Base-by-base conservation (phyloP, 2,329 filamentous ascomycete genomes). In the Alternaria brassicae region DNA sequence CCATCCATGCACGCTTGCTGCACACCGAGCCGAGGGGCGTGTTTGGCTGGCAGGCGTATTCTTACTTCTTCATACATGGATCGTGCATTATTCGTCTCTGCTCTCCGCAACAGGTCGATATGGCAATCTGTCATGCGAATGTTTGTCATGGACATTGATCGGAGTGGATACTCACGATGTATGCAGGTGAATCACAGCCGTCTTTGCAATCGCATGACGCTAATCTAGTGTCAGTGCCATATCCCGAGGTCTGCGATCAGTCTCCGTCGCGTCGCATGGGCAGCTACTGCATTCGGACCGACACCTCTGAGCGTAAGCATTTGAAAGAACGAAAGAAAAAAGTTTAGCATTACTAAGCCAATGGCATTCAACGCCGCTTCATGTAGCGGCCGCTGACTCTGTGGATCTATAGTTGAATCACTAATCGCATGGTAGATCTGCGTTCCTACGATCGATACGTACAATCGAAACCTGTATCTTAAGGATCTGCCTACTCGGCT, bases 1-100 rank as follows among this genome's bases (percentile, higher is more conserved):
- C 44, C 34, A 23, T 41, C 53, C 52, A 60, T 56, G 40, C 57
- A 60, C n/a, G 13, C 21, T 30, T 53, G 10, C 28, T 48, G 49
- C 19, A 27, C 49, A 30, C 47, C 10, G 10, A 41, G 17, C 42
- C 50, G 55, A 41, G 25, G 6, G 27, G 17, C 21, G 34, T 53
- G 34, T 36, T 40, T 58, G 55, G 55, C 49, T 58, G 55, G 27
- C 6, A 27, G 9, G 41, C 27, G 40, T 5, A 13, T 34, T 28
- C 27, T 40, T 30, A 19, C 8, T 8, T 48, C 36, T 48, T 34
- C 30, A 21, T 13, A 17, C 44, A 48, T 48, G 44, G 44, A 48
- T 36, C n/a, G 19, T 13, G 44, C 44, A 34, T 36, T n/a, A 48
- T 19, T 30, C 44, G 44, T 36, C 30, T 9, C 30, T 34, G 30